These are phyloP conservation scores for Usnea hakonensis DNA, from an alignment of 495 filamentous ascomycete genomes.

Conservation along the genomic window DNA sequence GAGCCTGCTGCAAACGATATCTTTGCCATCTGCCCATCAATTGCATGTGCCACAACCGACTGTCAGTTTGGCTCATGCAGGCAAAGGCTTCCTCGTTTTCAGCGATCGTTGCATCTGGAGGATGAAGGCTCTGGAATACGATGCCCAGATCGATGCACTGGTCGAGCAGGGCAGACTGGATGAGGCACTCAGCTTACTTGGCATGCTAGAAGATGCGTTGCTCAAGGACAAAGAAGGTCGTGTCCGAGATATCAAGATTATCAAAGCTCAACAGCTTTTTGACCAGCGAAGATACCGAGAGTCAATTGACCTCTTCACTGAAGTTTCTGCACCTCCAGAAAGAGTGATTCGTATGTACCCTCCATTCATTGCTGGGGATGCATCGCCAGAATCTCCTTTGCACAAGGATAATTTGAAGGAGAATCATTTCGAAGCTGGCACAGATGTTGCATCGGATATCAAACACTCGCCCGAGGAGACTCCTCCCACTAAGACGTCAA, in stretches of 20 bases:
- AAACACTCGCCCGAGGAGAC: not conserved
- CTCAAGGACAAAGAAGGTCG: slow-evolving; percentile 74
- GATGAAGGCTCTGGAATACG: slow-evolving; percentile 90
- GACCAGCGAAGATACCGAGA: slow-evolving; percentile 73
- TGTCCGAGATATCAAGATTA: slow-evolving; percentile 74
- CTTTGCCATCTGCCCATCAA: slow-evolving; percentile 67
- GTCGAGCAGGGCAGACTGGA: slow-evolving; percentile 70
- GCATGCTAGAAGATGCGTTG: slow-evolving; percentile 86
- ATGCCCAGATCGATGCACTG: slow-evolving; percentile 81
- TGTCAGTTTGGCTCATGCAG: slow-evolving; percentile 84
- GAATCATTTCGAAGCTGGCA: not conserved
- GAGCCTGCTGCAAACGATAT: slow-evolving; percentile 75
- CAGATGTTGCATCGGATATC: not conserved
- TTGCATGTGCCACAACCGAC: slow-evolving; percentile 93
- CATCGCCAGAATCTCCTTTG: slow-evolving; percentile 44
- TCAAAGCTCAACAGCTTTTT: slow-evolving; percentile 83
- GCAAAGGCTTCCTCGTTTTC: slow-evolving; percentile 84
- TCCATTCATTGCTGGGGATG: slow-evolving; percentile 70
- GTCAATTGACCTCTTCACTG: slow-evolving; percentile 84
- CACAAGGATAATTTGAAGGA: slow-evolving; percentile 4
- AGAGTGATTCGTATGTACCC: slow-evolving; percentile 83
- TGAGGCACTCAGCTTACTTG: slow-evolving; percentile 83
- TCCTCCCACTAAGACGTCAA: not conserved
- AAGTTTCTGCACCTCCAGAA: slow-evolving; percentile 81
- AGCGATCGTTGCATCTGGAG: slow-evolving; percentile 90